A percentile compares a stretch with the other conserved stretches of the same genome.
These are phyloP conservation scores for Trichoderma citrinoviride DNA, from an alignment of 2,329 filamentous ascomycete species.

Conservation along the genomic window DNA sequence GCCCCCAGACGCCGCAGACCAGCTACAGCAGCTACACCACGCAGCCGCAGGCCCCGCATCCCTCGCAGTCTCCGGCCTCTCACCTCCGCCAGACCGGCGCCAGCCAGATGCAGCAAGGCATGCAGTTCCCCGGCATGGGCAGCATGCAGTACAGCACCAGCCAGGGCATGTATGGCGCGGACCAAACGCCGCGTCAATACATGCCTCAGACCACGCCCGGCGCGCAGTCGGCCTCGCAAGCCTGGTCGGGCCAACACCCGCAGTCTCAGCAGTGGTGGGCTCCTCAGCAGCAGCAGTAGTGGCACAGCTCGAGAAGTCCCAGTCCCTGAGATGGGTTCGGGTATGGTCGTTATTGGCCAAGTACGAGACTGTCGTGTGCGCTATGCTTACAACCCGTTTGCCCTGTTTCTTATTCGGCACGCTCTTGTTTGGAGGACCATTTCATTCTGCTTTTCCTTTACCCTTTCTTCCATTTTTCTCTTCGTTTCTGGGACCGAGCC, in stretches of 20 bases:
- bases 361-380: neutral
- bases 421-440: constrained; percentile 12
- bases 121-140: constrained; percentile 64
- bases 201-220: constrained; percentile 61
- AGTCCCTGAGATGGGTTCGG: neutral
- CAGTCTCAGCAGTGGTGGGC: constrained; percentile 59
- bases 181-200: constrained; percentile 64
- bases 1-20: constrained; percentile 59
- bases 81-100: constrained; percentile 58
- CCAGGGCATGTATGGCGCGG: constrained; percentile 59
- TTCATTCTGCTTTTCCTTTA: constrained; percentile 13
- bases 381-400: neutral
- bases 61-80: constrained; percentile 56
- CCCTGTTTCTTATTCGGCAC: constrained; percentile 17
- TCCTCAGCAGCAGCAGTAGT: constrained; percentile 48
- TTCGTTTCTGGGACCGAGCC: constrained; percentile 27
- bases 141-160: constrained; percentile 56
- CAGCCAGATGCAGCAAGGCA: constrained; percentile 55
- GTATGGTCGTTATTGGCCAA: neutral
- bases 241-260: constrained; percentile 60
- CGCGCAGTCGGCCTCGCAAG: constrained; percentile 49
- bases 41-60: constrained; percentile 51
- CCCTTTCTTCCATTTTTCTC: neutral
- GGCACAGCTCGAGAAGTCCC: too few species aligned
- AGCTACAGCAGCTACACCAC: constrained; percentile 54